A percentile compares a stretch with the other conserved stretches of the same genome.
Conservation (phyloP, 2,329 filamentous ascomycete species). For the Alternaria triticimaculans region DNA sequence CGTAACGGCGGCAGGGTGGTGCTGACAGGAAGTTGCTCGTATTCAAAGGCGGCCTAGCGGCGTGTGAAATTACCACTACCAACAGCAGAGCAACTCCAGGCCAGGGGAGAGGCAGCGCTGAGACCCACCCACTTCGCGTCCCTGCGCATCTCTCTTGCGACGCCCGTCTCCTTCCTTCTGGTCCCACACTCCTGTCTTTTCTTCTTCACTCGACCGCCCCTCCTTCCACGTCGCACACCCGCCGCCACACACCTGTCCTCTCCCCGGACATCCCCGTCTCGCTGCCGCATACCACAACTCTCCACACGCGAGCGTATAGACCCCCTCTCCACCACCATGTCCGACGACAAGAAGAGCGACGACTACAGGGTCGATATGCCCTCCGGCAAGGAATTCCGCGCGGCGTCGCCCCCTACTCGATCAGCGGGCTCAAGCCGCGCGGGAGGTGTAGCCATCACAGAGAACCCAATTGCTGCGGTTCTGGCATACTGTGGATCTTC, state of each 20-base stretch:
- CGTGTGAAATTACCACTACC: constrained; percentile 35
- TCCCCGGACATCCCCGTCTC: constrained; percentile 24
- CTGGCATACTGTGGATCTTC: constrained; percentile 91
- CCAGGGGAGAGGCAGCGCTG: constrained; percentile 35
- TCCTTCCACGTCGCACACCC: constrained; percentile 2
- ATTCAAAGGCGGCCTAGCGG: constrained; percentile 32
- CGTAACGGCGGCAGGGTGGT: constrained; percentile 10
- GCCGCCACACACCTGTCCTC: constrained; percentile 24
- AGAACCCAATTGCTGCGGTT: constrained; percentile 81
- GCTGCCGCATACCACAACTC: constrained; percentile 13
- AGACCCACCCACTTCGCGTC: constrained; percentile 35
- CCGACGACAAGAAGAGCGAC: constrained; percentile 85
- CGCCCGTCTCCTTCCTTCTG: constrained; percentile 26
- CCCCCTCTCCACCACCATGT: constrained; percentile 62
- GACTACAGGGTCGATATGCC: constrained; percentile 72
- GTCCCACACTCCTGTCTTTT: constrained; percentile 25
- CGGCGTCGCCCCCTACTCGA: constrained; percentile 57
- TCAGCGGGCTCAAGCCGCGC: constrained; percentile 36
- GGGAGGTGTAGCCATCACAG: constrained; percentile 59
- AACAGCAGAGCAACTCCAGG: constrained; percentile 21
- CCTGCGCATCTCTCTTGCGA: constrained; percentile 33
- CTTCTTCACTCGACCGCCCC: constrained; percentile 13
- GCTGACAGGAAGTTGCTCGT: constrained; percentile 28
- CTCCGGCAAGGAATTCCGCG: constrained; percentile 58
- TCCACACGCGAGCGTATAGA: constrained; percentile 6